Base-by-base conservation (phyloP, 2,329 filamentous ascomycete genomes). In the Cercospora beticola region DNA sequence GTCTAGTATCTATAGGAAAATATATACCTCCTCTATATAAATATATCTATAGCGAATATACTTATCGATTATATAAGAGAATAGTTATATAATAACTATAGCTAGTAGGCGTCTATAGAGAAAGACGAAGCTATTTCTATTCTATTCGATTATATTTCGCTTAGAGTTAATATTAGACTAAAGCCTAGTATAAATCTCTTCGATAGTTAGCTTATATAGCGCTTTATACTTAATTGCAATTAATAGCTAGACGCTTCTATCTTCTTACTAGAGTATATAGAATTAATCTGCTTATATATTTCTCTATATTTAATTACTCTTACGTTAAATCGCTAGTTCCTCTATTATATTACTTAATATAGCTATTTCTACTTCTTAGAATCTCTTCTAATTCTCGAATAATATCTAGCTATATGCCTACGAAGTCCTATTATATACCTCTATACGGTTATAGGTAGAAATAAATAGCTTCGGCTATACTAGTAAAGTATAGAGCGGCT, bases 51-150 rank as follows among this genome's bases (percentile, higher is more conserved):
- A 68, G 16, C 56, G 60, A 16, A 65, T 43, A 31, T n/a, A n/a
- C n/a, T n/a, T n/a, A n/a, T n/a, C n/a, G n/a, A n/a, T n/a, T 40
- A 66, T 70, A 54, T 70, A 70, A 28, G 68, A 70, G 61, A 68
- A 70, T 23, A 70, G 30, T 43, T 70, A 65, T 59, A 60, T 70
- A 3, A 70, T 49, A n/a, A 65, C 61, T 21, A 65, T 65, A 9
- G 68, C 68, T 33, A 70, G 49, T 30, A 70, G 52, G 36, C 62
- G 31, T 28, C 40, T 64, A 65, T 65, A 65, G 21, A 33, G 33
- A 14, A 64, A 70, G 21, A 30, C 59, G 30, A 33, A 60, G 28
- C 49, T 40, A 14, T 67, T 49, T n/a, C 61, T 60, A n/a, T 56
- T 12, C 43, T 67, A 40, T 52, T 65, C 61, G 60, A 70, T 70